Evolutionary conservation across 495 filamentous ascomycete genomes (phyloP).

Genomic region (Xylaria palmicola): DNA sequence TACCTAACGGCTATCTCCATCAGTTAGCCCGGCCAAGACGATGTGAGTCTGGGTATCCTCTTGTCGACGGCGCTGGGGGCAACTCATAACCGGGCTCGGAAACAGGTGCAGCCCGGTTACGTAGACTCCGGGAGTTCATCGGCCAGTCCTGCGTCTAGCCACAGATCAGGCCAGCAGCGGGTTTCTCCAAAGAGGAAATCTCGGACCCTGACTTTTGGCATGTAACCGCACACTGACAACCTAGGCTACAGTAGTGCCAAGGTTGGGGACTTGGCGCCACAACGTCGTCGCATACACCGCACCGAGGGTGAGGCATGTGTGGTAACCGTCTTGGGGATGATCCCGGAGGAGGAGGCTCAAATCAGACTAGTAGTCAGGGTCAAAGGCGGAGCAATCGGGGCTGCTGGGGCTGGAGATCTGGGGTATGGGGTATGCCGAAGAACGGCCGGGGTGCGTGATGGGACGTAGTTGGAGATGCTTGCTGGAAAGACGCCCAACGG

Average conservation of each 20-base stretch:
- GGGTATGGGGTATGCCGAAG: not conserved
- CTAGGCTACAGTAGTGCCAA: not conserved
- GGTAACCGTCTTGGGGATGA: not conserved
- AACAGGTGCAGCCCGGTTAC: not conserved
- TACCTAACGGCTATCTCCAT: not conserved
- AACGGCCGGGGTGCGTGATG: too few species aligned
- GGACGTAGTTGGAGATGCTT: too few species aligned
- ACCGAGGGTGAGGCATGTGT: not conserved
- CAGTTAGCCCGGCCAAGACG: not conserved
- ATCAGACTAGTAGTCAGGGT: not conserved
- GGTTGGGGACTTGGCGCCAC: not conserved
- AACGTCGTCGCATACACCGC: not conserved
- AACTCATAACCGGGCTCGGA: too few species aligned
- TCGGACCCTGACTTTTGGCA: not conserved
- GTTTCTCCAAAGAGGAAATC: not conserved
- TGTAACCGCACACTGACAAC: not conserved
- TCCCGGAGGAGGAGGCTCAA: not conserved
- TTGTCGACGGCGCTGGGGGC: too few species aligned
- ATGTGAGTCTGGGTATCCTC: not conserved
- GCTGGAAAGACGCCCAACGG: too few species aligned
- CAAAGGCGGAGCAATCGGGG: constrained; percentile 47
- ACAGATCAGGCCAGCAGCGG: not conserved
- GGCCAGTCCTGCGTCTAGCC: constrained; percentile 5
- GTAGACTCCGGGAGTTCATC: constrained; percentile 24
- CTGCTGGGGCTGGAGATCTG: constrained; percentile 34